Conservation (phyloP, 306 rosid genomes). For the Casuarina glauca region DNA sequence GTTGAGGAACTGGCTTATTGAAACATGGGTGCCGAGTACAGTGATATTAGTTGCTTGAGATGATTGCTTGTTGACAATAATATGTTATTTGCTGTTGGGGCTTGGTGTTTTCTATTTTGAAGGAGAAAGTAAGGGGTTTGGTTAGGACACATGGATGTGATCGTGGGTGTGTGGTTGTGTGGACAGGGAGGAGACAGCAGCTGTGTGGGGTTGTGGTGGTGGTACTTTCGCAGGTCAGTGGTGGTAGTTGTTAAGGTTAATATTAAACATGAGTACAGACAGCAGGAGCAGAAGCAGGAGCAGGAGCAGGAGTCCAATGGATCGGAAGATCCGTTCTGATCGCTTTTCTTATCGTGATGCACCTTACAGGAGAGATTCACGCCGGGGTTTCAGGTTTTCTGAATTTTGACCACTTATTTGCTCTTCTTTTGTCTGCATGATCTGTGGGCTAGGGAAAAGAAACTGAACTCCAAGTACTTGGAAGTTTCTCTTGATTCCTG, state of each 20-base stretch:
- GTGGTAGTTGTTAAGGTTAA: slow-evolving; percentile 55
- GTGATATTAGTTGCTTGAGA: slow-evolving; percentile 58
- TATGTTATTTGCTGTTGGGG: slow-evolving; percentile 56
- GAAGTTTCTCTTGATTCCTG: neutral
- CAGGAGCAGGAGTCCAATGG: slow-evolving; percentile 93
- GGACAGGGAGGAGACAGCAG: slow-evolving; percentile 94
- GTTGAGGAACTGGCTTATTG: slow-evolving; percentile 41
- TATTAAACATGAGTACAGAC: slow-evolving; percentile 82
- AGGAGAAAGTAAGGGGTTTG: slow-evolving; percentile 80
- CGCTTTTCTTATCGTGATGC: slow-evolving; percentile 95
- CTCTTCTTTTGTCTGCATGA: slow-evolving; percentile 28
- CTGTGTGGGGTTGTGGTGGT: slow-evolving; percentile 69
- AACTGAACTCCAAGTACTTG: slow-evolving; percentile 14
- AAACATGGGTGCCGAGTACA: slow-evolving; percentile 48
- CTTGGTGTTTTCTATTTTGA: slow-evolving; percentile 67
- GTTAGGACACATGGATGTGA: slow-evolving; percentile 74
- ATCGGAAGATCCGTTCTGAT: slow-evolving; percentile 94
- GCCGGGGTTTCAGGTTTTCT: slow-evolving; percentile 98
- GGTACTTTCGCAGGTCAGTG: slow-evolving; percentile 60
- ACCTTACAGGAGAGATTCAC: slow-evolving; percentile 95
- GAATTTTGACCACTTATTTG: slow-evolving; percentile 39
- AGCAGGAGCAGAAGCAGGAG: slow-evolving; percentile 93
- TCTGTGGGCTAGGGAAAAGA: slow-evolving; percentile 36
- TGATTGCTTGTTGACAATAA: slow-evolving; percentile 63
- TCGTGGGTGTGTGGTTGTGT: slow-evolving; percentile 80